Conservation (phyloP, 2,329 filamentous ascomycete species). For the Trichoderma aggressivum region DNA sequence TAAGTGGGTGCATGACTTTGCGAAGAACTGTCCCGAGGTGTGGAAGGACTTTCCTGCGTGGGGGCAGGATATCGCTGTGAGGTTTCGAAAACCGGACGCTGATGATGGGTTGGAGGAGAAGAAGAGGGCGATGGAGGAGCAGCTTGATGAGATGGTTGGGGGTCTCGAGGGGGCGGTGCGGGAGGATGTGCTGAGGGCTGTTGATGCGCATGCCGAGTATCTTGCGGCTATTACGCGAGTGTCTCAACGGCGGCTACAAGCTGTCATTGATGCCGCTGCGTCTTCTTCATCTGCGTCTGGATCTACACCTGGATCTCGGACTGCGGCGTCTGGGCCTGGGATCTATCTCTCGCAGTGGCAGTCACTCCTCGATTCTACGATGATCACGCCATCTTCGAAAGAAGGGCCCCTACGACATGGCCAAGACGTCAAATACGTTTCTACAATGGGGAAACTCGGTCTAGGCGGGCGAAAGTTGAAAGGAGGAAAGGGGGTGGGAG, state of each 20-base stretch:
- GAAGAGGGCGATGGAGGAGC: constrained; percentile 37
- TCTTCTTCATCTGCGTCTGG: background rate
- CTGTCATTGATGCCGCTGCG: constrained; percentile 43
- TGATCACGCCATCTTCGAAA: constrained; percentile 57
- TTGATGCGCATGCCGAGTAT: constrained; percentile 61
- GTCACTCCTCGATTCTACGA: constrained; percentile 63
- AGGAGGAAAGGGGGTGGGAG: background rate
- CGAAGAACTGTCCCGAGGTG: constrained; percentile 64
- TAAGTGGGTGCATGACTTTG: constrained; percentile 68
- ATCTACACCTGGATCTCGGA: background rate
- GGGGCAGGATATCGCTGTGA: constrained; percentile 53
- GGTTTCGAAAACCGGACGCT: constrained; percentile 46
- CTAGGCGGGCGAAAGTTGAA: constrained; percentile 27
- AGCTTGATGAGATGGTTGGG: constrained; percentile 42
- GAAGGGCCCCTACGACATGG: constrained; percentile 49
- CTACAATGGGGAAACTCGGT: constrained; percentile 44
- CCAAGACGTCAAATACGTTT: constrained; percentile 46
- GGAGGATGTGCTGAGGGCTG: constrained; percentile 43
- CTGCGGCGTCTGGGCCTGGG: constrained; percentile 57
- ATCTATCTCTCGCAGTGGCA: constrained; percentile 73
- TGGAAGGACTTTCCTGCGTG: constrained; percentile 59
- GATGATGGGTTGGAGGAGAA: constrained; percentile 20
- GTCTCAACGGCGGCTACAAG: constrained; percentile 54
- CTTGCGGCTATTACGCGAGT: constrained; percentile 52
- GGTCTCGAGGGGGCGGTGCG: constrained; percentile 47